phyloP scores from a whole-genome alignment of 495 filamentous ascomycete species.

The Penicillium macrosclerotiorum region DNA sequence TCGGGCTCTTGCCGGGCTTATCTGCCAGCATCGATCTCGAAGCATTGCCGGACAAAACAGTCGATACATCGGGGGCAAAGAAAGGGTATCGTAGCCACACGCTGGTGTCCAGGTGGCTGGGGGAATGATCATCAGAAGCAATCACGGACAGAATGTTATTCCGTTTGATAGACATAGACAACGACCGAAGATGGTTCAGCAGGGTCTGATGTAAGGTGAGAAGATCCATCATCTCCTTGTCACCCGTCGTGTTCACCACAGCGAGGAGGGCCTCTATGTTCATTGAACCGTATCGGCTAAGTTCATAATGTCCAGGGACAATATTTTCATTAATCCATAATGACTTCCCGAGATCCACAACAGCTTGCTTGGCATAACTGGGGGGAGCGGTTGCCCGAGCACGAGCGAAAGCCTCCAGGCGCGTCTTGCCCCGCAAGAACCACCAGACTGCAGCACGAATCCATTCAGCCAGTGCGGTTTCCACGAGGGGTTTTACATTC shows the following conservation, averaged over 20 bases:
- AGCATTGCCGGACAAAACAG: slow-evolving; percentile 61
- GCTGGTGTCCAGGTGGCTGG: slow-evolving; percentile 64
- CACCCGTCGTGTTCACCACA: slow-evolving; percentile 45
- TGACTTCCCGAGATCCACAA: slow-evolving; percentile 76
- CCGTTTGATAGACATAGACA: slow-evolving; percentile 77
- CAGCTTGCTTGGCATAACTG: slow-evolving; percentile 55
- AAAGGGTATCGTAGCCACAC: slow-evolving; percentile 75
- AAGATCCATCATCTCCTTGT: slow-evolving; percentile 46
- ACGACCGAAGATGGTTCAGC: slow-evolving; percentile 61
- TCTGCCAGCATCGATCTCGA: slow-evolving; percentile 47
- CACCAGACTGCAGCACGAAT: slow-evolving; percentile 76
- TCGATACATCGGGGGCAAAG: slow-evolving; percentile 63
- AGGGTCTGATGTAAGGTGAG: slow-evolving; percentile 55
- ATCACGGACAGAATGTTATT: slow-evolving; percentile 69
- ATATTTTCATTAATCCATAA: slow-evolving; percentile 76
- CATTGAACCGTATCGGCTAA: slow-evolving; percentile 45
- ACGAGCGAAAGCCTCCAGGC: slow-evolving; percentile 68
- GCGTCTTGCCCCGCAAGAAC: slow-evolving; percentile 75
- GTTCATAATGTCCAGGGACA: slow-evolving; percentile 52
- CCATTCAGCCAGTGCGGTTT: slow-evolving; percentile 61
- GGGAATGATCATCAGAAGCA: slow-evolving; percentile 43
- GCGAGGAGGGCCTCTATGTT: slow-evolving; percentile 43
- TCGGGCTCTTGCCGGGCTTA: slow-evolving; percentile 32
- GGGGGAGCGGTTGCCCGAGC: slow-evolving; percentile 44
- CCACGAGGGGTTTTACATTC: slow-evolving; percentile 58